A percentile compares a stretch with the other conserved stretches of the same genome.
phyloP scores from a whole-genome alignment of 129 eudicot species.

The Mikania micrantha region DNA sequence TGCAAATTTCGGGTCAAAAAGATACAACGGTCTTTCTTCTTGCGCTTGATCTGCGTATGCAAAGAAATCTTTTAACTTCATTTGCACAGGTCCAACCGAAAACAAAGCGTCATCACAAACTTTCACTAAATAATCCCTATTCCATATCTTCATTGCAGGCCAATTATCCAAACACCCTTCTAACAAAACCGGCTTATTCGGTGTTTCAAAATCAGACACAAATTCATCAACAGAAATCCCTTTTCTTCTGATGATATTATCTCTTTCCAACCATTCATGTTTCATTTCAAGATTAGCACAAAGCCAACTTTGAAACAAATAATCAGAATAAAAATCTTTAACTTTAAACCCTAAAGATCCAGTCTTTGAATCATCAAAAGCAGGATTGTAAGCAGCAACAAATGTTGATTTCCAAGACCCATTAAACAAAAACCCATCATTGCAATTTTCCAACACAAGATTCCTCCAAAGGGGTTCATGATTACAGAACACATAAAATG shows the following conservation, averaged over 20 bases:
- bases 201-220: conserved; percentile 59
- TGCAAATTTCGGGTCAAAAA: conserved; percentile 82
- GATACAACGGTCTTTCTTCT: conserved; percentile 94
- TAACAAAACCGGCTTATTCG: conserved; percentile 85
- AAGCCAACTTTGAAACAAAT: conserved; percentile 95
- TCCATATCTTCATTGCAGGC: conserved; percentile 74
- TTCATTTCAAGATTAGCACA: conserved; percentile 98
- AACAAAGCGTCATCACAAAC: conserved; percentile 53
- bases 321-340: conserved; percentile 87
- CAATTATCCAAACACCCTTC: conserved; percentile 89
- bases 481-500: conserved; percentile 69
- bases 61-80: conserved; percentile 69
- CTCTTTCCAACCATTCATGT: conserved; percentile 82
- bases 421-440: conserved; percentile 58
- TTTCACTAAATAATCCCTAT: conserved; percentile 54
- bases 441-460: conserved; percentile 65
- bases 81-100: conserved; percentile 80
- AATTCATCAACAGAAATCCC: conserved; percentile 86
- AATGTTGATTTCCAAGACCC: conserved; percentile 78
- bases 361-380: conserved; percentile 26
- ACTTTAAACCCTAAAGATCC: conserved; percentile 48
- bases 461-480: conserved; percentile 98
- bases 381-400: conserved; percentile 30
- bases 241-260: conserved; percentile 55
- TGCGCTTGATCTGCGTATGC: conserved; percentile 64